A percentile compares a stretch with the other conserved stretches of the same genome.
Conservation (phyloP, 176 grass and related monocot genomes). For the Elymus sibiricus region DNA sequence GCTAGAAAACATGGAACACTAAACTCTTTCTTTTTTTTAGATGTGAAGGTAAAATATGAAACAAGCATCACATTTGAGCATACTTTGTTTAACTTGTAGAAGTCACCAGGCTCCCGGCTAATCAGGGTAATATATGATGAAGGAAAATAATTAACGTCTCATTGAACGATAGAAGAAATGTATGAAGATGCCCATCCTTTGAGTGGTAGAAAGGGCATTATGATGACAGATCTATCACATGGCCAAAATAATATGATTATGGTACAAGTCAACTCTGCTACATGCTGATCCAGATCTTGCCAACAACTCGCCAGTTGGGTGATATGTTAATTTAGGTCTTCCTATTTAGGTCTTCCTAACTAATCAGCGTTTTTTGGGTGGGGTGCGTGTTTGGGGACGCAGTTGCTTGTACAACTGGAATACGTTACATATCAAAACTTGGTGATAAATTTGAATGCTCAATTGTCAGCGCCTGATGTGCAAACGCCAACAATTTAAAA, state of each 20-base stretch:
- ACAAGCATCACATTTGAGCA: neutral
- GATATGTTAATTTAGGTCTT: neutral
- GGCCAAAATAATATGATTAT: neutral
- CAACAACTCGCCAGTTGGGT: neutral
- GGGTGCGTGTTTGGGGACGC: no score
- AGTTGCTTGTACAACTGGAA: no score
- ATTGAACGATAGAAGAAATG: neutral
- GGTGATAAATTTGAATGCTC: no score
- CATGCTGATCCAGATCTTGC: neutral
- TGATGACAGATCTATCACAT: neutral
- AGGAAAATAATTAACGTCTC: neutral
- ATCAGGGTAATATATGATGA: neutral
- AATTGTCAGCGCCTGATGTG: neutral
- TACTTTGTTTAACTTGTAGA: neutral
- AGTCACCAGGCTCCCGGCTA: neutral
- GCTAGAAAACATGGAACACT: neutral
- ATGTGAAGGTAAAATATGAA: neutral
- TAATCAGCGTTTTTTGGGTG: no score
- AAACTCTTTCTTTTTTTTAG: neutral
- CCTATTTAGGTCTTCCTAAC: no score
- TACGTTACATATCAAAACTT: no score
- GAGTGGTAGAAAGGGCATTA: neutral
- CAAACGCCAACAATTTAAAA: no score
- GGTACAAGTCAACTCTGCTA: neutral
- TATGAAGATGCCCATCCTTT: neutral